Base-by-base conservation (phyloP, 805 yeast genomes). In the Kluyveromyces aestuarii region DNA sequence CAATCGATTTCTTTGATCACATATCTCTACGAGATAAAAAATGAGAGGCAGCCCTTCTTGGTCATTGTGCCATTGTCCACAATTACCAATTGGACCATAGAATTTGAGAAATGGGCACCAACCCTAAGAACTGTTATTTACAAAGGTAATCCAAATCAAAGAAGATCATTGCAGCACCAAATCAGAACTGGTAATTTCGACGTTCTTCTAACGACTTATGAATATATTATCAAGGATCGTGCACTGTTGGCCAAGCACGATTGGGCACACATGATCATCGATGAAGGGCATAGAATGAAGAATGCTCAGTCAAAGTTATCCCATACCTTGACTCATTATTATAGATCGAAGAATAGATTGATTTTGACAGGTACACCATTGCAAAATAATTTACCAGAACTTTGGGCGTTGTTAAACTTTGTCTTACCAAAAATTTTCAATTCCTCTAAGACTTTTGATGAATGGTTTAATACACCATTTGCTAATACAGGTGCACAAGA, bases 31-130 rank as follows among this genome's bases (percentile, higher is more conserved):
- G 95, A 86, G 60, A 71, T 66, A 39, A 86, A 86, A 58, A 76
- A 81, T 48, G 77, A 74, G 42, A 76, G 74, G 43, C 87, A 83
- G 33, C 87, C 87, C 49, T 86, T 81, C 56, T 74, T 86, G 60
- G 87, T 86, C 41, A 81, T 86, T 64, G 95, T 86, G 30, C 95
- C 95, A 5, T 71, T 86, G 53, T 85, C 93, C 2, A 87, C 95
- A 0, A 77, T 86, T 40, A 84, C 95, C 1, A 86, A 86, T 62
- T 86, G 95, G 95, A 84, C 86, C 13, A 52, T 84, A 49, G 95
- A 86, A 66, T 86, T 86, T 61, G 93, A 85, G 54, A 84, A 84
- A 66, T 86, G 95, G 95, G 95, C 93, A 0, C 95, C 95, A n/a
- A 57, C 77, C 13, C 73, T 86, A 35, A 82, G 77, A 52, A 81